phyloP scores from a whole-genome alignment of 2,329 filamentous ascomycete genomes.

The Trichoderma breve region DNA sequence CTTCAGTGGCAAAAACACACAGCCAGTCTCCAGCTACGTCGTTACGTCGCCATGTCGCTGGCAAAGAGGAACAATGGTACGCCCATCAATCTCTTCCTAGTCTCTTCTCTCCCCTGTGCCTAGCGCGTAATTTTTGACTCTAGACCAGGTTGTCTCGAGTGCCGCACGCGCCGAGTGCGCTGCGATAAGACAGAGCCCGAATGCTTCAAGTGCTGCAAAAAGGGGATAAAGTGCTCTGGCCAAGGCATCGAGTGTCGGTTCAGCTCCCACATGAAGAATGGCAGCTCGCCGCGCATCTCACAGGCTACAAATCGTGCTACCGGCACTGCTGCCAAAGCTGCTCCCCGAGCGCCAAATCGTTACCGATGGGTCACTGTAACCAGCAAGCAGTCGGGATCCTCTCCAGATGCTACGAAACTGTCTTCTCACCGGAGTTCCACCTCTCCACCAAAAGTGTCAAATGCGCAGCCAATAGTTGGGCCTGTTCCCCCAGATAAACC shows the following conservation, averaged over 20 bases:
- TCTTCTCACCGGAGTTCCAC: neutral
- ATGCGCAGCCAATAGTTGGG: neutral
- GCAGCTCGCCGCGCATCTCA: neutral
- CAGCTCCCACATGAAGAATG: slow-evolving; percentile 13
- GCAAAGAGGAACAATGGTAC: slow-evolving; percentile 16
- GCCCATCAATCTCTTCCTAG: neutral
- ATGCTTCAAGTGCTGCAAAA: slow-evolving; percentile 17
- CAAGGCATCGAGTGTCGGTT: slow-evolving; percentile 13
- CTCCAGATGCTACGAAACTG: neutral
- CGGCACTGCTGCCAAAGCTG: neutral
- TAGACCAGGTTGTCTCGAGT: slow-evolving; percentile 12
- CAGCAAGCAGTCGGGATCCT: slow-evolving; percentile 4
- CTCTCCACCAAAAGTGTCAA: neutral
- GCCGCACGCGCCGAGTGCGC: slow-evolving; percentile 16
- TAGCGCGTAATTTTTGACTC: neutral
- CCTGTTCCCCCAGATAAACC: neutral
- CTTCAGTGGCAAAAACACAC: neutral
- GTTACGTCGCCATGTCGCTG: neutral
- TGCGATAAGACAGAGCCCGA: slow-evolving; percentile 15
- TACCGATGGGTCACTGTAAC: slow-evolving; percentile 9
- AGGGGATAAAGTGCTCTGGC: slow-evolving; percentile 14
- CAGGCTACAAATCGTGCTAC: neutral
- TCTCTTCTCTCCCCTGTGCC: neutral
- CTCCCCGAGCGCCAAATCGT: neutral
- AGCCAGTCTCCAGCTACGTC: neutral